phyloP scores from a whole-genome alignment of 352 stramenopile genomes.

The Pythium myriotylum region DNA sequence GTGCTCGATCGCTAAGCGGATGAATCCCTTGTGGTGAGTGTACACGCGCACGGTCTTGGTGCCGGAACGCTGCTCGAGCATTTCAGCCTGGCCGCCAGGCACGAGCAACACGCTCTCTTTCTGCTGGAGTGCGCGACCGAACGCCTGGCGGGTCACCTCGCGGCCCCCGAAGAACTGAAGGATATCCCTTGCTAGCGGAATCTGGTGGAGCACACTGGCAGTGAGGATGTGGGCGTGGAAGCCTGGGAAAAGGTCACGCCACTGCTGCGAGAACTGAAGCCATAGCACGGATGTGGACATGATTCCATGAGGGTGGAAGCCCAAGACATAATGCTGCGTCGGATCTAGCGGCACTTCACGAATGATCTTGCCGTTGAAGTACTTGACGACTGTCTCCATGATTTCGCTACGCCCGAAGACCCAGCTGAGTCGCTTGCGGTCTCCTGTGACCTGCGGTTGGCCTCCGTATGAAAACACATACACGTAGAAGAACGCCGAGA shows the following conservation, averaged over 20 bases:
- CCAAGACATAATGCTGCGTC: constrained; percentile 66
- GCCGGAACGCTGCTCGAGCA: constrained; percentile 69
- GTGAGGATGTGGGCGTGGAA: constrained; percentile 71
- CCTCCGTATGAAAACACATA: constrained; percentile 73
- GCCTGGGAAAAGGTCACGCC: constrained; percentile 64
- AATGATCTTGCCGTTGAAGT: constrained; percentile 73
- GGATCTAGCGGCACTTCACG: constrained; percentile 57
- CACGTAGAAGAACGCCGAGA: constrained; percentile 60
- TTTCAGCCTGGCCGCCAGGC: constrained; percentile 79
- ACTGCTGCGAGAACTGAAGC: constrained; percentile 77
- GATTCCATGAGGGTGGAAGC: constrained; percentile 83
- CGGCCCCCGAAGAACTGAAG: constrained; percentile 76
- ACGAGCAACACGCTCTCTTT: constrained; percentile 77
- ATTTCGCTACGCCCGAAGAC: constrained; percentile 43
- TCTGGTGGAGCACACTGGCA: constrained; percentile 80
- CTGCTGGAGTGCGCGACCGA: constrained; percentile 47
- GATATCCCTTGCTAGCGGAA: constrained; percentile 72
- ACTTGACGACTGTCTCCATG: constrained; percentile 59
- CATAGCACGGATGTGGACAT: constrained; percentile 76
- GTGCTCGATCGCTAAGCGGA: constrained; percentile 78
- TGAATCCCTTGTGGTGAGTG: constrained; percentile 79
- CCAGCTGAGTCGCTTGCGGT: constrained; percentile 50
- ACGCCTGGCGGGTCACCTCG: constrained; percentile 73
- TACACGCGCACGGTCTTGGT: constrained; percentile 70
- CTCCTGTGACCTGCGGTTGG: constrained; percentile 62